Conservation (phyloP, 805 yeast genomes). For the Yamadazyma takamatsuzukensis region DNA sequence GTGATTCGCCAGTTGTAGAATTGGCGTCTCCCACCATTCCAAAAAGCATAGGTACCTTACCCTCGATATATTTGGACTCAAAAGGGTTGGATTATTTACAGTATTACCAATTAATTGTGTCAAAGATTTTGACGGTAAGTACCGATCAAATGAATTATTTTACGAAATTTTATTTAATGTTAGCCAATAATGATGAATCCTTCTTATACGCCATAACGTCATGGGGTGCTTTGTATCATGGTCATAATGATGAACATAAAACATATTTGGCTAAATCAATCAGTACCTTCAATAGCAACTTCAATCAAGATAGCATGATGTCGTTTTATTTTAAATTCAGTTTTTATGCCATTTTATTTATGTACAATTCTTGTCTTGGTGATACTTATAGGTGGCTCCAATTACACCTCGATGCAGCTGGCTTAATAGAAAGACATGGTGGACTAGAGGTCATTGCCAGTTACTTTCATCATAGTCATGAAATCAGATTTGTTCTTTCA, state of each 20-base stretch:
- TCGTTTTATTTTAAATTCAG: constrained; percentile 8
- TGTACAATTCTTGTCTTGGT: constrained; percentile 16
- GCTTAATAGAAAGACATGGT: constrained; percentile 11
- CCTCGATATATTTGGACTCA: constrained; percentile 11
- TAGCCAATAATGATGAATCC: constrained; percentile 18
- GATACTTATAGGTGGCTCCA: constrained; percentile 16
- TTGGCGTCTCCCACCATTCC: too few species aligned
- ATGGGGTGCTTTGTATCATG: constrained; percentile 24
- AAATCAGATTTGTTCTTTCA: constrained; percentile 18
- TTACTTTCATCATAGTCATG: constrained; percentile 16
- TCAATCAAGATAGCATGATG: background rate
- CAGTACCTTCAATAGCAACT: constrained; percentile 4
- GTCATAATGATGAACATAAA: constrained; percentile 8
- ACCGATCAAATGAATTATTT: constrained; percentile 21
- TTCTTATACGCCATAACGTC: constrained; percentile 21
- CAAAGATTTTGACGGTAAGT: constrained; percentile 15
- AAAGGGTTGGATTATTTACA: constrained; percentile 16
- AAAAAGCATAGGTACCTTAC: constrained; percentile 6
- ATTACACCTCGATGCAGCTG: constrained; percentile 1
- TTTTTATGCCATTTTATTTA: constrained; percentile 6
- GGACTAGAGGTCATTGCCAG: constrained; percentile 13
- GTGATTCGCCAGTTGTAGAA: too few species aligned
- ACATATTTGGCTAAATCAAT: constrained; percentile 10
- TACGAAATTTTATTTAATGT: constrained; percentile 16
- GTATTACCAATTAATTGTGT: constrained; percentile 16